A percentile compares a stretch with the other conserved stretches of the same genome.
These are phyloP conservation scores for Botryosphaeria dothidea DNA, from an alignment of 2,329 filamentous ascomycete species.

Conservation along the genomic window DNA sequence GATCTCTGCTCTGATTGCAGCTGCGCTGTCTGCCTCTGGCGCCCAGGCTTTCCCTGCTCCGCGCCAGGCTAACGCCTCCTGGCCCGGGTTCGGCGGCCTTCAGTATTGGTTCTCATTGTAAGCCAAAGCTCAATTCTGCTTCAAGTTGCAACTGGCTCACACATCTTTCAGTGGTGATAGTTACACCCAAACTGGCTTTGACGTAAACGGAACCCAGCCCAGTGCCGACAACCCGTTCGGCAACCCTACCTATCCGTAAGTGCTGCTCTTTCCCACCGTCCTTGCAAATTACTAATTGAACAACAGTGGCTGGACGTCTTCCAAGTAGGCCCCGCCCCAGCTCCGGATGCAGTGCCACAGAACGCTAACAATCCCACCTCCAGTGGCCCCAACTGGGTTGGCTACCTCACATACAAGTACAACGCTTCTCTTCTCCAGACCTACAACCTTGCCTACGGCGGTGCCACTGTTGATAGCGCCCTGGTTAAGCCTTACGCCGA, in stretches of 20 bases:
- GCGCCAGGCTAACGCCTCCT: conserved; percentile 12
- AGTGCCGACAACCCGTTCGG: conserved; percentile 58
- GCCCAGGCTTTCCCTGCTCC: conserved; percentile 8
- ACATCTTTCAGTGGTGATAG: conserved; percentile 54
- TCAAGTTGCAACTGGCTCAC: neutral
- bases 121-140: neutral
- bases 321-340: no score
- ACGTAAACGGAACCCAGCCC: conserved; percentile 54
- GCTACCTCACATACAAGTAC: conserved; percentile 47
- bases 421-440: conserved; percentile 49
- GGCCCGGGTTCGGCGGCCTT: conserved; percentile 22
- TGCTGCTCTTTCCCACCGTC: neutral
- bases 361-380: neutral
- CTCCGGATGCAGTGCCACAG: no score
- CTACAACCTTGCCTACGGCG: conserved; percentile 58
- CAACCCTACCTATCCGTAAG: conserved; percentile 57
- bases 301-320: conserved; percentile 21
- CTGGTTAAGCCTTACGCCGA: conserved; percentile 54
- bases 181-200: conserved; percentile 62
- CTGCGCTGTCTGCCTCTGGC: conserved; percentile 9
- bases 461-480: conserved; percentile 54
- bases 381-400: conserved; percentile 60
- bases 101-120: conserved; percentile 30
- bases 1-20: neutral
- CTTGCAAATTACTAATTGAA: neutral